phyloP scores from a whole-genome alignment of 1,284 basidiomycete species.

The Phaffia rhodozyma region DNA sequence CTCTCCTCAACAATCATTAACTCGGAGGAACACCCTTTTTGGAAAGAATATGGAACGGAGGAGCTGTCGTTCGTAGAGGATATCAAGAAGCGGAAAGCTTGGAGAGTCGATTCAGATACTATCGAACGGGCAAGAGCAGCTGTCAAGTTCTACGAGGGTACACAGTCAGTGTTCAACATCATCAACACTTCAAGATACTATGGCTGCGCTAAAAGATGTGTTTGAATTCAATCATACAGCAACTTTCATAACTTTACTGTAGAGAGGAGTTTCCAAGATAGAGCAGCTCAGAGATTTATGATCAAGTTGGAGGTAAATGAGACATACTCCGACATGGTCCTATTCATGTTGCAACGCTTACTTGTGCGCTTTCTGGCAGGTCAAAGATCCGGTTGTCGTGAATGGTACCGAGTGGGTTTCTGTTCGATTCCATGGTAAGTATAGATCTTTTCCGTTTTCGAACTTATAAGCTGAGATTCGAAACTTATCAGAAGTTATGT shows the following conservation, averaged over 20 bases:
- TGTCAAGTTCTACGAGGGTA: slow-evolving; percentile 57
- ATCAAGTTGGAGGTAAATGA: slow-evolving; percentile 60
- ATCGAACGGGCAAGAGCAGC: slow-evolving; percentile 48
- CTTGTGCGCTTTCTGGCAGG: slow-evolving; percentile 37
- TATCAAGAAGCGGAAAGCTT: slow-evolving; percentile 49
- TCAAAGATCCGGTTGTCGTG: slow-evolving; percentile 66
- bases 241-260: slow-evolving; percentile 99
- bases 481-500: neutral
- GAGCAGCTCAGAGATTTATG: slow-evolving; percentile 71
- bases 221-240: slow-evolving; percentile 40
- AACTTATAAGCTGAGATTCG: neutral
- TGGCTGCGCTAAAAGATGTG: neutral
- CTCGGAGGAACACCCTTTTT: slow-evolving; percentile 38
- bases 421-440: slow-evolving; percentile 68
- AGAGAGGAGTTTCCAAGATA: slow-evolving; percentile 69
- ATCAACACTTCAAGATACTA: neutral
- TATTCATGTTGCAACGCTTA: neutral
- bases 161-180: slow-evolving; percentile 30
- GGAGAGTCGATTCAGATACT: slow-evolving; percentile 49
- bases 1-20: neutral
- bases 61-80: slow-evolving; percentile 22
- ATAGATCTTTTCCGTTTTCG: slow-evolving; percentile 30
- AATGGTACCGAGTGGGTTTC: slow-evolving; percentile 92
- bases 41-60: slow-evolving; percentile 29
- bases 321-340: too few relatives aligned